A percentile compares a stretch with the other conserved stretches of the same genome.
Conservation (phyloP, 179 eudicot species). For the Nepenthes alata region DNA sequence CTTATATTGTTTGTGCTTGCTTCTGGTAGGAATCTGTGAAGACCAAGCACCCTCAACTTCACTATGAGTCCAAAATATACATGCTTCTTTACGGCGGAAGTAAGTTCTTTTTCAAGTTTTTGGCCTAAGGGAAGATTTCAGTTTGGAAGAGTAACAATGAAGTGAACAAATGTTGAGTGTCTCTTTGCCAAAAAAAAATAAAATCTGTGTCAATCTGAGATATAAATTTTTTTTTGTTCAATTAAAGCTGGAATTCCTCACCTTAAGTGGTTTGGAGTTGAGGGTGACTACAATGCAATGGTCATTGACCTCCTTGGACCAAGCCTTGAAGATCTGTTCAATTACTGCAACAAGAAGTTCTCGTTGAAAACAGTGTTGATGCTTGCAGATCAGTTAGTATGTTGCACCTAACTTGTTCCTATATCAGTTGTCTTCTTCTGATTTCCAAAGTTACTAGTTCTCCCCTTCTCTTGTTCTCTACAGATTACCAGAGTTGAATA, state of each 20-base stretch:
- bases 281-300: conserved; percentile 71
- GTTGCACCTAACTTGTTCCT: conserved; percentile 1
- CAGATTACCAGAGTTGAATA: conserved; percentile 67
- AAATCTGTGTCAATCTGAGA: too few species aligned
- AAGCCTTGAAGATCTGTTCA: conserved; percentile 61
- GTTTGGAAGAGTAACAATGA: too few species aligned
- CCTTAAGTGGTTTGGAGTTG: conserved; percentile 69
- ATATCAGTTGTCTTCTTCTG: too few species aligned
- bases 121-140: not conserved
- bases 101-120: conserved; percentile 19
- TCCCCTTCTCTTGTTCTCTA: not conserved
- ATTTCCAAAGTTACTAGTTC: too few species aligned
- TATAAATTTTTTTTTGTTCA: not conserved
- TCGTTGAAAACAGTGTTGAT: conserved; percentile 56
- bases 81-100: conserved; percentile 86
- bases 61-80: conserved; percentile 71
- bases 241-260: conserved; percentile 61
- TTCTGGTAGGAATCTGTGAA: conserved; percentile 40
- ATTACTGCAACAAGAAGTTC: conserved; percentile 55
- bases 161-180: not conserved
- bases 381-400: conserved; percentile 66
- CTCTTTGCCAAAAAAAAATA: not conserved
- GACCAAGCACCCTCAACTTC: conserved; percentile 82
- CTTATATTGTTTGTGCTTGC: not conserved
- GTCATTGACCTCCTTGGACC: conserved; percentile 79